Base-by-base conservation (phyloP, 73 alveolate genomes). In the Paraurostyla sp. region DNA sequence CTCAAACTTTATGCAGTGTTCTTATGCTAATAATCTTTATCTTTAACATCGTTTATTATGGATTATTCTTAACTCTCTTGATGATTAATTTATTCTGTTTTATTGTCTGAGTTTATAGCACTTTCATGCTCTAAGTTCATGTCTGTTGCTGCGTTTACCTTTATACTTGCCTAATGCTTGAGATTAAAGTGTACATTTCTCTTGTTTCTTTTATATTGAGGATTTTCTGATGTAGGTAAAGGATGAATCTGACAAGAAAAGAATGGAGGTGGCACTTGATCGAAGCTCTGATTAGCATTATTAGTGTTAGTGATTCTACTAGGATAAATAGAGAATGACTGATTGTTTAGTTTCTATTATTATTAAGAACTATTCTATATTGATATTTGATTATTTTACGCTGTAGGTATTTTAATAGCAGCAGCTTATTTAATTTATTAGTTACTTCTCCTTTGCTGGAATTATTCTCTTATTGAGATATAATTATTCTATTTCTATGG, bases 141-240 rank as follows among this genome's bases (percentile, higher is more conserved):
- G 50, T 73, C 86, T 45, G 86, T 73, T 9, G 71, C 86, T 73
- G 71, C 86, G 46, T 73, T 73, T 16, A 73, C 86, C 33, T 73
- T 73, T 23, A 0, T 45, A 27, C 49, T 73, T 23, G 9, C 42
- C 18, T 38, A 42, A 33, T 40, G 32, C 42, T 65, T 65, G 2
- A 4, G 25, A 35, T 40, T 65, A 35, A 20, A n/a, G 15, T 6
- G 9, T 18, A 65, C 7, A 22, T 65, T 65, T 65, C 82, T 65
- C 41, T 58, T 65, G 18, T 65, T 18, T 65, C 25, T 65, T 65
- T 22, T 33, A 65, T 38, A 13, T 15, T 15, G 35, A 4, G 32
- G 25, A 6, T 25, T 59, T 6, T 59, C 76, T 59, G 7, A 22
- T 33, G 35, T 65, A 38, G 46, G 54, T 38, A 16, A 13, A 7